Conservation (phyloP, 2,329 filamentous ascomycete species). For the Penicillium corylophilum region DNA sequence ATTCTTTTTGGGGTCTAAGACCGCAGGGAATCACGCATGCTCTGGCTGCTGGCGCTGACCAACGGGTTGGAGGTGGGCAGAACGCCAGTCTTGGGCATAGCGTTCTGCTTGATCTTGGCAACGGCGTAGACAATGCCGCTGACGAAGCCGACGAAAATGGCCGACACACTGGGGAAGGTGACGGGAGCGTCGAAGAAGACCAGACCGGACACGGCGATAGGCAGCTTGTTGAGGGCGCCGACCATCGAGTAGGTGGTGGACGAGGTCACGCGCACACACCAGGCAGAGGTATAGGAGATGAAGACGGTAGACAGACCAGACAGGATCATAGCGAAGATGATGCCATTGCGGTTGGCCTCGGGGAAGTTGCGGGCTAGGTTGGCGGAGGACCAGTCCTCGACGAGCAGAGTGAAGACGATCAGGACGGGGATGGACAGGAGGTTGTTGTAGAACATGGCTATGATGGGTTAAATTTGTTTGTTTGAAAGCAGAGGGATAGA, state of each 20-base stretch:
- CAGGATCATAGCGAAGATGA: constrained; percentile 87
- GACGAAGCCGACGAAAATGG: constrained; percentile 87
- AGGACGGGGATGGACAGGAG: constrained; percentile 93
- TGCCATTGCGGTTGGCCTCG: constrained; percentile 69
- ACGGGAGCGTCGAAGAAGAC: constrained; percentile 95
- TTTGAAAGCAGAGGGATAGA: neutral
- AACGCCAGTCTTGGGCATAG: constrained; percentile 62
- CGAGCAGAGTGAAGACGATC: constrained; percentile 72
- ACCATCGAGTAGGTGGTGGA: constrained; percentile 99
- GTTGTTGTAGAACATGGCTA: constrained; percentile 99
- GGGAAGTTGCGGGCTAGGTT: constrained; percentile 92
- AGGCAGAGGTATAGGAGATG: constrained; percentile 99
- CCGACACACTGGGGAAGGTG: constrained; percentile 86
- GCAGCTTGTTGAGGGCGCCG: constrained; percentile 95
- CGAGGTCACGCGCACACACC: constrained; percentile 96
- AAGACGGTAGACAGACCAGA: constrained; percentile 92
- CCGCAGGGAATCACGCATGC: constrained; percentile 81
- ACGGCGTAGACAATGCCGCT: constrained; percentile 88
- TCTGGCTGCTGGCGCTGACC: constrained; percentile 88
- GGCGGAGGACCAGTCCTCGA: constrained; percentile 86
- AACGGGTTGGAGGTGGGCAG: constrained; percentile 67
- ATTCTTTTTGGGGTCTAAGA: constrained; percentile 44
- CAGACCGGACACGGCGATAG: constrained; percentile 86
- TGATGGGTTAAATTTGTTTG: constrained; percentile 14
- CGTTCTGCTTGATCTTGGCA: constrained; percentile 78